Evolutionary conservation across 2,329 filamentous ascomycete genomes (phyloP).

Genomic region (Thelonectria discophora): DNA sequence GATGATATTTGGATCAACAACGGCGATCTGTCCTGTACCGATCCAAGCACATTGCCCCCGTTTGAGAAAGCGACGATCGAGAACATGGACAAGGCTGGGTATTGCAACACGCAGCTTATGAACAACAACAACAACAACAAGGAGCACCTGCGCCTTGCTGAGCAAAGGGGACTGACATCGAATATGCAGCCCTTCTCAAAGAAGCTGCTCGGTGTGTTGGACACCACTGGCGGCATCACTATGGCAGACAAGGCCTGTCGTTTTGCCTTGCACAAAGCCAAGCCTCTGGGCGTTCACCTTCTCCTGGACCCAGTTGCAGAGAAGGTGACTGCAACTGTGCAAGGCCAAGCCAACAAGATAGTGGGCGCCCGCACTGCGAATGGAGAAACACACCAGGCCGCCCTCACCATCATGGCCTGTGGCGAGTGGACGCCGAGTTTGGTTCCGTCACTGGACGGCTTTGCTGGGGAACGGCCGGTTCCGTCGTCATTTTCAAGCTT

Average conservation of each 20-base stretch:
- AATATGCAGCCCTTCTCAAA: conserved; percentile 52
- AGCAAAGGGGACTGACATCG: conserved; percentile 40
- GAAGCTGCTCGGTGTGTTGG: conserved; percentile 51
- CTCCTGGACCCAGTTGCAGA: conserved; percentile 44
- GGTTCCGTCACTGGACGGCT: conserved; percentile 29
- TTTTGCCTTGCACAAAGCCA: conserved; percentile 54
- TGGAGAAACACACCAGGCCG: conserved; percentile 44
- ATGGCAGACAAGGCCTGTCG: conserved; percentile 57
- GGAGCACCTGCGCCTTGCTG: conserved; percentile 40
- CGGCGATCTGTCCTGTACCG: conserved; percentile 13
- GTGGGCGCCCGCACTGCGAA: conserved; percentile 52
- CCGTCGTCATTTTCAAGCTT: conserved; percentile 30
- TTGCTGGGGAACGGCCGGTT: conserved; percentile 34
- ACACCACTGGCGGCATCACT: conserved; percentile 56
- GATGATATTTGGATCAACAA: conserved; percentile 18
- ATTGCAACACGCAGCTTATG: conserved; percentile 4
- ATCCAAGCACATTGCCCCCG: neutral
- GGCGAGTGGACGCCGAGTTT: conserved; percentile 38
- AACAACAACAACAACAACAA: neutral
- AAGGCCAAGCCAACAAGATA: conserved; percentile 29
- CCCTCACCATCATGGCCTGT: conserved; percentile 50
- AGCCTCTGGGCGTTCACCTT: conserved; percentile 51
- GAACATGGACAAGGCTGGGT: conserved; percentile 11
- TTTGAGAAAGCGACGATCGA: conserved; percentile 14
- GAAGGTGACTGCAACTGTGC: conserved; percentile 32